Base-by-base conservation (phyloP, 2,329 filamentous ascomycete species). In the Anthostomella pinea region DNA sequence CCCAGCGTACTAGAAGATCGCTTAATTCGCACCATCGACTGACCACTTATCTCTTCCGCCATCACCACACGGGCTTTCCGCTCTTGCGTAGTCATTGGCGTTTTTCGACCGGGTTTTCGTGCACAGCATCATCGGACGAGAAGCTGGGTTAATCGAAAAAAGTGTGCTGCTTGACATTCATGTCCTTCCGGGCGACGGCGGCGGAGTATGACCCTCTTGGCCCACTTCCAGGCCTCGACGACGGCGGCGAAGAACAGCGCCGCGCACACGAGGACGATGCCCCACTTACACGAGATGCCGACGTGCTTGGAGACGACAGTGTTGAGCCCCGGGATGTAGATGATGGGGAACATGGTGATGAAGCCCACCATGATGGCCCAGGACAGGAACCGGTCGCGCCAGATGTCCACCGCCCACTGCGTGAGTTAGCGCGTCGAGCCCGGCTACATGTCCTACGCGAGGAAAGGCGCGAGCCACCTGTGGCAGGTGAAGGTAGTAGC, bases 361-460 rank as follows among this genome's bases (percentile, higher is more conserved):
- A 69, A 66, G 30, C 71, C 72, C 27, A 68, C 40, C 18, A 70
- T 58, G 41, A 85, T 72, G 17, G 79, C 72, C 65, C 72, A 83
- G 68, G 84, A 85, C 14, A 85, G 66, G 65, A 88, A 86, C 59
- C 80, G 69, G 66, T 88, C 89, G 45, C 76, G 67, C 81, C 81
- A 85, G 32, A 87, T 69, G 50, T 85, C 80, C 39, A 70, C 51
- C 52, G 79, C 71, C 81, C 82, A 87, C 52, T 84, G 77, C 0
- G 77, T 81, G 38, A 82, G 70, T 55, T 79, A 77, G 39, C 64
- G 66, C 52, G 74, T 78, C 16, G 72, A 75, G 11, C 68, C 67
- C 0, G 82, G 79, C 52, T 85, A 76, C 78, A 87, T 85, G 51
- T 89, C 83, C 85, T 85, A 89, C 0, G 85, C 85, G 5, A 87